Base-by-base conservation (phyloP, 1,139 yeast genomes). In the Lizanozyma gosingica region DNA sequence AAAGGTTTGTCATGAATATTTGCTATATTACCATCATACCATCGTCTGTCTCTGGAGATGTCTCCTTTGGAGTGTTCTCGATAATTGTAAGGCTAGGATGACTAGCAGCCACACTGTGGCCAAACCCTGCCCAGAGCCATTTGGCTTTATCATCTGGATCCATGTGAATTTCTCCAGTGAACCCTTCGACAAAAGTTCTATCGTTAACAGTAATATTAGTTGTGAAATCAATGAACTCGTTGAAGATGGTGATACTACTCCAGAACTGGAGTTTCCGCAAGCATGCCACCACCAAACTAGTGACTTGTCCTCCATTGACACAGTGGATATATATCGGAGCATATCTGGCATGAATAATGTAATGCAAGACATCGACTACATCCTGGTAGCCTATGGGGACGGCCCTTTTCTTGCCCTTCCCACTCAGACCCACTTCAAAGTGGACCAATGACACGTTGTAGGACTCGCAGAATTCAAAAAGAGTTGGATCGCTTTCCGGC, bases 171-270 rank as follows among this genome's bases (percentile, higher is more conserved):
- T 78, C 80, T 0, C 87, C 84, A 42, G 74, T 67, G 55, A 86
- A 88, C 15, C 80, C 80, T 48, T 88, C 95, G 17, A 92, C 87
- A 56, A 90, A 92, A 41, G 67, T 71, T 45, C 95, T 68, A 54
- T 90, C 97, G 45, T 85, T 84, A 18, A 85, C 77, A 35, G 88
- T 88, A 37, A 86, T 80, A 40, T 80, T 81, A n/a, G 85, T 79
- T 4, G 90, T 76, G 56, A 77, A 88, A 45, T 80, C 78, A 37
- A 84, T 71, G 53, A 85, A 90, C 59, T 92, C 98, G 48, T 83
- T 87, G 50, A 84, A 79, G 14, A 92, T 87, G 0, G 96, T 81
- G 4, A 88, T 87, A 15, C 86, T 76, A 8, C 94, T 82, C 98
- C 98, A 92, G 52, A 83, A 80, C 35, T 87, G 85, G 33, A 85